Evolutionary conservation across 2,329 filamentous ascomycete genomes (phyloP).

Genomic region (Colletotrichum phormii): DNA sequence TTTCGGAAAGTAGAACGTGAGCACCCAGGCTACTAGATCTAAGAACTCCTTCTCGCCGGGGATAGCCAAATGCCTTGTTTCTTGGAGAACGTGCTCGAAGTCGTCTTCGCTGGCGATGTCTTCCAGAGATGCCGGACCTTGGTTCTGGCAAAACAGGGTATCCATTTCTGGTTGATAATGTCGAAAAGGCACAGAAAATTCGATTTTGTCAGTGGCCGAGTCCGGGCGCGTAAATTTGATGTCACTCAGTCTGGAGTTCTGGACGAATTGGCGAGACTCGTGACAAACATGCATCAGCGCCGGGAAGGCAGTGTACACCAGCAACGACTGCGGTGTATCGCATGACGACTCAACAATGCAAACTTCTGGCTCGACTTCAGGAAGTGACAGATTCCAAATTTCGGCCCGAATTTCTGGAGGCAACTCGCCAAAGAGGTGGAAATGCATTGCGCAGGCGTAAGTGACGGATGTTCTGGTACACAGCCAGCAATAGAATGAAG

Average conservation of each 20-base stretch:
- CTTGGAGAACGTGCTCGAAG: neutral
- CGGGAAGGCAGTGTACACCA: conserved; percentile 20
- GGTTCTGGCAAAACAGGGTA: neutral
- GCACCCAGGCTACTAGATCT: conserved; percentile 1
- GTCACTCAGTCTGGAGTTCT: neutral
- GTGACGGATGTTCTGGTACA: neutral
- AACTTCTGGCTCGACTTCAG: conserved; percentile 12
- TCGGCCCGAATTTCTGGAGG: neutral
- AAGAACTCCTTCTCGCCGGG: neutral
- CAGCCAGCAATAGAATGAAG: neutral
- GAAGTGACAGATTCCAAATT: conserved; percentile 10
- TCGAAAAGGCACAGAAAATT: neutral
- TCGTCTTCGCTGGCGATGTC: neutral
- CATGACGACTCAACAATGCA: conserved; percentile 3
- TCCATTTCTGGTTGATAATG: neutral
- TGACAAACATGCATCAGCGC: conserved; percentile 17
- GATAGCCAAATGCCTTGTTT: conserved; percentile 8
- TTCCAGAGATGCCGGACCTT: neutral
- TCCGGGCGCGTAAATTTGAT: neutral
- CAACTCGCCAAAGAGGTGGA: neutral
- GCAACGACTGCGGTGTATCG: conserved; percentile 1
- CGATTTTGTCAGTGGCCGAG: neutral
- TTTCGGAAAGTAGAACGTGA: conserved; percentile 12
- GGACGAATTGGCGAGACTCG: conserved; percentile 13
- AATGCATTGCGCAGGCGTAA: neutral